Evolutionary conservation across 768 basidiomycete genomes (phyloP).

Genomic region (Agaricus sinodeliciosus): DNA sequence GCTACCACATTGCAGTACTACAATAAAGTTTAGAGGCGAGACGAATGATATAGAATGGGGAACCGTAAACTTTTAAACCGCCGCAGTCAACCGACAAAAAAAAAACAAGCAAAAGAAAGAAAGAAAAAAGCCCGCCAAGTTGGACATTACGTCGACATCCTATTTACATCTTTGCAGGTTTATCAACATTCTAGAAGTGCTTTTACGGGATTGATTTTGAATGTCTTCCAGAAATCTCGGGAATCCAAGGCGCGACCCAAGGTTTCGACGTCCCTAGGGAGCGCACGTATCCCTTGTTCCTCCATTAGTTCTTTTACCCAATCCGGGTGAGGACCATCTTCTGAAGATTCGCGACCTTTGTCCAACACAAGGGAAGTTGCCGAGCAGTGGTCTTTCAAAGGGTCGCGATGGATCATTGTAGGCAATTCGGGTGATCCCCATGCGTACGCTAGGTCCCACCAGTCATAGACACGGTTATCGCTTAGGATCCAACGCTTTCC

Average conservation of each 20-base stretch:
- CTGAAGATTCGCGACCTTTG: constrained; percentile 10
- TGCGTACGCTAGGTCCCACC: constrained; percentile 59
- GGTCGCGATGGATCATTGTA: background rate
- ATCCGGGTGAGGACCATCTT: constrained; percentile 30
- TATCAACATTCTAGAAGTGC: constrained; percentile 24
- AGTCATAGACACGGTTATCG: constrained; percentile 54
- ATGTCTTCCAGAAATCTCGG: constrained; percentile 52
- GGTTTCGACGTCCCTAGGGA: constrained; percentile 42
- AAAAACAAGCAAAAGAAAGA: background rate
- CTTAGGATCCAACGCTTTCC: constrained; percentile 54
- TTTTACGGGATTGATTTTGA: constrained; percentile 35
- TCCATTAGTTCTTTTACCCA: constrained; percentile 59
- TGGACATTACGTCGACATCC: background rate
- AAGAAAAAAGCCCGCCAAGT: no score
- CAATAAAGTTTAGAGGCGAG: no score
- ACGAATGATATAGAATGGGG: no score
- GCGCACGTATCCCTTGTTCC: constrained; percentile 39
- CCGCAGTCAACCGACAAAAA: background rate
- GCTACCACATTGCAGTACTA: no score
- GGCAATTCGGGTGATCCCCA: constrained; percentile 37
- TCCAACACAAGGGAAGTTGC: background rate
- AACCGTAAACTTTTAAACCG: no score
- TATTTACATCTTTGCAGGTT: background rate
- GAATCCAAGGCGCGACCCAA: constrained; percentile 54
- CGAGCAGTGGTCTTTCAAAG: background rate